Percentiles rank a stretch among this genome's conserved stretches.
Conservation (phyloP, 73 alveolate species). For the Uronychia setigera region DNA sequence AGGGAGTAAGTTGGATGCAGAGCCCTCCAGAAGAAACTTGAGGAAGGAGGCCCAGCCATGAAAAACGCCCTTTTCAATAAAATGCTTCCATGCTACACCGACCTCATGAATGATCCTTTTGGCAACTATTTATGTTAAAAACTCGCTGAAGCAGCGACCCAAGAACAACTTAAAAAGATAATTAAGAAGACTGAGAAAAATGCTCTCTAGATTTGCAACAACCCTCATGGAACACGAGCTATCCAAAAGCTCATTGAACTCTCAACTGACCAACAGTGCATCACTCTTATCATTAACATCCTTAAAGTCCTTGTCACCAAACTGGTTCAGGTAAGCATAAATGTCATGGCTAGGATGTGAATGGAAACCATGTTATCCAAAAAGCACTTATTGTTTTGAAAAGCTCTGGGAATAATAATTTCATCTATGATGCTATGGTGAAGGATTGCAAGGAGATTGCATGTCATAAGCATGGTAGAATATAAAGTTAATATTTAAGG, state of each 20-base stretch:
- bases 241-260: conserved; percentile 61
- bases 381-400: conserved; percentile 58
- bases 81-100: conserved; percentile 43
- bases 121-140: conserved; percentile 94
- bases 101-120: conserved; percentile 88
- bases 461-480: conserved; percentile 71
- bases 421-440: conserved; percentile 56
- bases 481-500: too few relatives aligned
- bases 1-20: conserved; percentile 94
- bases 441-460: conserved; percentile 51
- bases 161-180: conserved; percentile 60
- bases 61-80: conserved; percentile 60
- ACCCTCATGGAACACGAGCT: conserved; percentile 79
- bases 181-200: conserved; percentile 20
- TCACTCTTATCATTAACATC: conserved; percentile 14
- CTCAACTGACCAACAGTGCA: conserved; percentile 43
- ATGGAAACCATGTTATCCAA: conserved; percentile 81
- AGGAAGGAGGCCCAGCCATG: conserved; percentile 53
- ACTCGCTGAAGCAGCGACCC: conserved; percentile 68
- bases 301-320: conserved; percentile 37
- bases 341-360: conserved; percentile 58
- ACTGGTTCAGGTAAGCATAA: too few relatives aligned
- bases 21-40: conserved; percentile 81
- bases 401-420: conserved; percentile 48
- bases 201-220: conserved; percentile 67